These are phyloP conservation scores for Debaryomyces prosopidis DNA, from an alignment of 805 yeast species.

Conservation along the genomic window DNA sequence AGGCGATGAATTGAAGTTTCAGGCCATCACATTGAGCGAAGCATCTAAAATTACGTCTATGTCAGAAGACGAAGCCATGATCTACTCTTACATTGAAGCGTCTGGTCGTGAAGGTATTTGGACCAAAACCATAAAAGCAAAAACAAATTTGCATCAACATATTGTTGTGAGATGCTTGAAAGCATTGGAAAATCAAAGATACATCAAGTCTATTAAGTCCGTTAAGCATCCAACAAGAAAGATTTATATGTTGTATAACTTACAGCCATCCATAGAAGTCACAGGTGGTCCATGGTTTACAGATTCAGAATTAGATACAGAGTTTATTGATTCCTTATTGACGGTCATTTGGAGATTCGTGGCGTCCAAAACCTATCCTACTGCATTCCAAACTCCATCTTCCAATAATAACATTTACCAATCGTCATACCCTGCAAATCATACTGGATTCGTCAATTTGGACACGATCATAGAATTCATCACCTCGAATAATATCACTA, in stretches of 20 bases:
- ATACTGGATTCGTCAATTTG: conserved; percentile 67
- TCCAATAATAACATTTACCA: conserved; percentile 41
- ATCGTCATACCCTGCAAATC: conserved; percentile 55
- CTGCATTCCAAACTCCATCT: conserved; percentile 53
- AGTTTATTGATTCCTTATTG: conserved; percentile 81
- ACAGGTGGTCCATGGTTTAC: conserved; percentile 99
- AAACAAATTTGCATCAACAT: conserved; percentile 87
- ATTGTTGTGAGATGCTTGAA: conserved; percentile 85
- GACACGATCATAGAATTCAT: conserved; percentile 77
- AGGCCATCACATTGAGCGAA: conserved; percentile 69
- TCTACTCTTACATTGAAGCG: conserved; percentile 88
- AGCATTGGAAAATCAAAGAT: conserved; percentile 73
- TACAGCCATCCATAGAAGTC: conserved; percentile 92
- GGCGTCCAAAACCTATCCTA: conserved; percentile 74
- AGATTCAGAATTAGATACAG: conserved; percentile 91
- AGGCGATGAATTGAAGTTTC: conserved; percentile 69
- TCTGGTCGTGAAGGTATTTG: conserved; percentile 95
- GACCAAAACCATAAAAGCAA: conserved; percentile 88
- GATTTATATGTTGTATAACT: conserved; percentile 89
- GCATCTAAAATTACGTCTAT: conserved; percentile 76
- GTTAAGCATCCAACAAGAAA: conserved; percentile 93
- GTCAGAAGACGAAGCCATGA: conserved; percentile 86
- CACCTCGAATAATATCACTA: conserved; percentile 67
- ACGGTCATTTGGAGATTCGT: conserved; percentile 88
- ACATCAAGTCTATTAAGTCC: conserved; percentile 84